Base-by-base conservation (phyloP, 2,329 filamentous ascomycete genomes). In the Periglandula ipomoeae region DNA sequence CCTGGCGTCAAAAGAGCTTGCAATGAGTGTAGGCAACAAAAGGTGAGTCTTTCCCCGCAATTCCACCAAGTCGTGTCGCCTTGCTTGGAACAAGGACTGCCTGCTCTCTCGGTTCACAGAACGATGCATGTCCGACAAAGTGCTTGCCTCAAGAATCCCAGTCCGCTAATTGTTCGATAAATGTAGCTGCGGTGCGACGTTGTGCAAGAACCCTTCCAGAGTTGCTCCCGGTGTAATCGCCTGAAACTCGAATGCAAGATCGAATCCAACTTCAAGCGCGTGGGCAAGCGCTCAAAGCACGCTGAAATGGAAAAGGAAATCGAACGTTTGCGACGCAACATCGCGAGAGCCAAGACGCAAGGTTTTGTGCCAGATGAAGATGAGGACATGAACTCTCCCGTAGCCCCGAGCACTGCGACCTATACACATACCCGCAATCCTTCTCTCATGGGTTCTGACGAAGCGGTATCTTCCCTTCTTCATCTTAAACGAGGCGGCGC, bases 291-390 rank as follows among this genome's bases (percentile, higher is more conserved):
- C 38, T 86, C 81, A 55, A 86, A 87, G 64, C 86, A 91, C 66
- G 86, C 86, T 59, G 87, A 90, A 68, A 90, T 90, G 85, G 86
- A 89, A 63, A 85, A 82, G 67, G 85, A 90, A 65, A 87, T 90
- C 59, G 84, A 87, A 50, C 79, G 73, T 53, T 67, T 85, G 55
- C 78, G 82, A 46, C 76, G 80, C 41, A 79, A 74, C 58, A 72
- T 86, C 52, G 70, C 78, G 49, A 72, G 75, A 54, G 82, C 83
- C 51, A 74, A 79, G 58, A 59, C 72, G 19, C 77, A 82, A 57
- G 80, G 81, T 50, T 83, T 72, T 55, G 59, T 72, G 13, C 56
- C 76, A 4, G 76, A 78, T 19, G 76, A 77, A 10, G 71, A 80
- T 39, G 75, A 81, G 39, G 75, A 79, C 47, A 66, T 79, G 42